Conservation (phyloP, 345 rosid species). For the Aquilaria sinensis region DNA sequence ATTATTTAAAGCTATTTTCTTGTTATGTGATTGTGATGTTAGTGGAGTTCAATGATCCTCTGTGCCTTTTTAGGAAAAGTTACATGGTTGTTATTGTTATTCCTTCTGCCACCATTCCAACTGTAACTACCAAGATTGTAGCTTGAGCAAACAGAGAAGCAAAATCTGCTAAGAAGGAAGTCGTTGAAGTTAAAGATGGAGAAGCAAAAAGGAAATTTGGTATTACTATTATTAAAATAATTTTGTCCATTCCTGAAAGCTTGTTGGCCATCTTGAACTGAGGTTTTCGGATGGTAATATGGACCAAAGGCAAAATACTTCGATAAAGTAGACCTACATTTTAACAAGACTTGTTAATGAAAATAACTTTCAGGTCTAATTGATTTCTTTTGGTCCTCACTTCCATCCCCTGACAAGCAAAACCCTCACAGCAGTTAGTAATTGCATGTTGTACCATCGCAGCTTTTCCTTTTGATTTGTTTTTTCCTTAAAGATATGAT, state of each 20-base stretch:
- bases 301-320: too few species aligned
- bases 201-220: slow-evolving; percentile 70
- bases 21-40: neutral
- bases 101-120: neutral
- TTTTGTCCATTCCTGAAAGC: neutral
- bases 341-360: too few species aligned
- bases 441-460: slow-evolving; percentile 2
- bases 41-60: neutral
- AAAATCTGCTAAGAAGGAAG: slow-evolving; percentile 25
- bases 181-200: slow-evolving; percentile 34
- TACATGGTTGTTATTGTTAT: neutral
- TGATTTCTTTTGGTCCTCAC: too few species aligned
- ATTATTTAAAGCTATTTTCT: too few species aligned
- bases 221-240: slow-evolving; percentile 18
- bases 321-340: too few species aligned
- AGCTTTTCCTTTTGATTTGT: neutral
- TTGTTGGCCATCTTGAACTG: neutral
- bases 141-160: slow-evolving; percentile 60
- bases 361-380: too few species aligned
- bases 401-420: too few species aligned
- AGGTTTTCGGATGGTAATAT: too few species aligned
- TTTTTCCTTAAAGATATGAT: neutral
- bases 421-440: too few species aligned
- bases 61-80: neutral
- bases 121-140: slow-evolving; percentile 23